Conservation (phyloP, 106 monocot genomes). For the Chionographis japonica region DNA sequence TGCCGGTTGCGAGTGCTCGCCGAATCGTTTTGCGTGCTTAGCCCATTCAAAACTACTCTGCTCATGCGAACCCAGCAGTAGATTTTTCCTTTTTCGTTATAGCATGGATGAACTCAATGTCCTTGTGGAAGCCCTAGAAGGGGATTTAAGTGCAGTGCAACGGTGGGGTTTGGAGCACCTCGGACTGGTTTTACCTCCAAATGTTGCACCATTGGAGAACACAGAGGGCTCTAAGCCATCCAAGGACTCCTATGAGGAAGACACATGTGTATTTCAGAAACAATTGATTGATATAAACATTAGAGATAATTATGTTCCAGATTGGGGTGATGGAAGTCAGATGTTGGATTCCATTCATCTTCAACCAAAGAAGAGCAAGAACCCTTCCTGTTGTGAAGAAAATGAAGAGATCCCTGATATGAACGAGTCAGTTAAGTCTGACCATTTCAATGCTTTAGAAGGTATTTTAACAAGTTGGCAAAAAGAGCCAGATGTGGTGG, state of each 20-base stretch:
- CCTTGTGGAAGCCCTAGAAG: constrained; percentile 77
- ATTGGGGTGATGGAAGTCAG: neutral
- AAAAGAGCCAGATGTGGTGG: constrained; percentile 1
- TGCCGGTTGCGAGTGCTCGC: constrained; percentile 63
- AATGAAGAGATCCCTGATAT: constrained; percentile 4
- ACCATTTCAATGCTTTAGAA: too few relatives aligned
- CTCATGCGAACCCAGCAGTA: constrained; percentile 52
- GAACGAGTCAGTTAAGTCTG: neutral
- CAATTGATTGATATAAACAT: constrained; percentile 15
- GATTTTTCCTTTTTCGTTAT: constrained; percentile 52
- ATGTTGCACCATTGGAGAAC: constrained; percentile 2
- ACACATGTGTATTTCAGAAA: neutral
- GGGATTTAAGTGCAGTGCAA: constrained; percentile 33
- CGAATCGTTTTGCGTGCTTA: constrained; percentile 71
- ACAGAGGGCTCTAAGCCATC: constrained; percentile 9
- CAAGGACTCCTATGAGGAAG: constrained; percentile 4
- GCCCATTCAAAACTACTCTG: constrained; percentile 63
- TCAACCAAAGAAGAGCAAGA: neutral
- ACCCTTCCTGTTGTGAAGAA: neutral
- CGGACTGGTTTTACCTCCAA: constrained; percentile 23
- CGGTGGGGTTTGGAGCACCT: constrained; percentile 27
- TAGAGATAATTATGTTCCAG: neutral
- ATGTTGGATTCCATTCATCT: neutral
- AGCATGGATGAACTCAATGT: constrained; percentile 48
- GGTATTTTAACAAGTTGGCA: too few relatives aligned